Evolutionary conservation across 2,329 filamentous ascomycete species (phyloP).

Genomic region (Tolypocladium endophyticum): DNA sequence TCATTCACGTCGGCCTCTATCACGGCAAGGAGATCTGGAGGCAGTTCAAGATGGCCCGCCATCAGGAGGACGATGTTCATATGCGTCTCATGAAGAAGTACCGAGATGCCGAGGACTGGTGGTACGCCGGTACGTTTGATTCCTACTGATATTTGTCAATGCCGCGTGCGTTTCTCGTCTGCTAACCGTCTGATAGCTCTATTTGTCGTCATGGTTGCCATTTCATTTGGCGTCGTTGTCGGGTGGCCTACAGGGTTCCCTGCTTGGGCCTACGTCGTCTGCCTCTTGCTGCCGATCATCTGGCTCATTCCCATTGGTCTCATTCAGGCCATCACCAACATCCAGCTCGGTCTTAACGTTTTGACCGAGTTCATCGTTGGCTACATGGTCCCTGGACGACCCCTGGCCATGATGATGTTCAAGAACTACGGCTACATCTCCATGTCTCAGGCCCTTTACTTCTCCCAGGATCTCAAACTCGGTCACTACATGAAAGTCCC

Average conservation of each 20-base stretch:
- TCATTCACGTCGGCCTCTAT: constrained; percentile 45
- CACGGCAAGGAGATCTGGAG: constrained; percentile 44
- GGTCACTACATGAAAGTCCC: constrained; percentile 60
- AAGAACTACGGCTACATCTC: constrained; percentile 63
- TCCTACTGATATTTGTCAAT: constrained; percentile 8
- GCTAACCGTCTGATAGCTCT: constrained; percentile 20
- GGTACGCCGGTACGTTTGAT: constrained; percentile 42
- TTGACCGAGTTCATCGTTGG: constrained; percentile 64
- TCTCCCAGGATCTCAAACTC: constrained; percentile 55
- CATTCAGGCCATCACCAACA: constrained; percentile 50
- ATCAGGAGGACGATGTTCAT: constrained; percentile 47
- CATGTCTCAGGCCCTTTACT: constrained; percentile 56
- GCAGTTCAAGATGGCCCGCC: constrained; percentile 43
- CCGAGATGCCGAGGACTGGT: constrained; percentile 48
- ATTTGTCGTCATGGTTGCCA: constrained; percentile 40
- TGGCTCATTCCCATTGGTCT: constrained; percentile 53
- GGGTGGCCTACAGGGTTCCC: constrained; percentile 47
- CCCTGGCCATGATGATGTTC: constrained; percentile 69
- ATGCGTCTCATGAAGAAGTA: constrained; percentile 54
- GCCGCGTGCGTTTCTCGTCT: neutral
- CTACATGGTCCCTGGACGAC: constrained; percentile 61
- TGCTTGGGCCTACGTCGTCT: constrained; percentile 47
- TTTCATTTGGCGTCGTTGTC: constrained; percentile 43
- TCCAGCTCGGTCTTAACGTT: constrained; percentile 57
- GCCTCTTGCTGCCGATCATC: constrained; percentile 44